Base-by-base conservation (phyloP, 306 rosid genomes). In the Lathyrus aphaca region DNA sequence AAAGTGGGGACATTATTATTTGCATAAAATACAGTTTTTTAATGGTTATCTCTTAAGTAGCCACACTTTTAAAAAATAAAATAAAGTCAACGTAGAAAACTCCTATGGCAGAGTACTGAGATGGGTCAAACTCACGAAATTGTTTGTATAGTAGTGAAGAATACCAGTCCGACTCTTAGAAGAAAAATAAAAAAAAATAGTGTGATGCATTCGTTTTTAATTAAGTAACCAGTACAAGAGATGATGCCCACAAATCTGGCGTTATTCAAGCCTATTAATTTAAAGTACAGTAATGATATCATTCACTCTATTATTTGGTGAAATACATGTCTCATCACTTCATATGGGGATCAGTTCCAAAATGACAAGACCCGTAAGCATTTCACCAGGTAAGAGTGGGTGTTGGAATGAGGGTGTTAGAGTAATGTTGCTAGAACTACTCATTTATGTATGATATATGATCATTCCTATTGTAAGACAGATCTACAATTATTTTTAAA, bases 231-330 rank as follows among this genome's bases (percentile, higher is more conserved):
- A 15, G 15, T 49, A 21, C 25, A 2, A 49, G 55, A 45, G 38
- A 66, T 66, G 57, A 32, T 32, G 15, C 72, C 48, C 3, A 10
- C 25, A 23, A 23, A 23, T 23, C 25, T 3, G 3, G 25, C 25
- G 25, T 23, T 30, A 45, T 40, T 44, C 29, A 10, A 65, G 56
- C 57, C 56, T 64, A 43, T 23, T 64, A 25, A 64, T 23, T 32
- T 32, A 2, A 32, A 32, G 38, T 32, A 32, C 38, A 32, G 38
- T 32, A 32, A 5, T 6, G 38, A 32, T 8, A 32, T 6, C 38
- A 6, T 32, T 32, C 38, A 32, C 38, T 32, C 38, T 32, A 32
- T 32, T 32, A 32, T 32, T 32, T 5, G 2, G 38, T 32, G 38
- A 32, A 32, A 6, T 32, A 32, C 38, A 32, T 6, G 8, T 6